Conservation (phyloP, 495 filamentous ascomycete genomes). For the Trichoderma asperelloides region DNA sequence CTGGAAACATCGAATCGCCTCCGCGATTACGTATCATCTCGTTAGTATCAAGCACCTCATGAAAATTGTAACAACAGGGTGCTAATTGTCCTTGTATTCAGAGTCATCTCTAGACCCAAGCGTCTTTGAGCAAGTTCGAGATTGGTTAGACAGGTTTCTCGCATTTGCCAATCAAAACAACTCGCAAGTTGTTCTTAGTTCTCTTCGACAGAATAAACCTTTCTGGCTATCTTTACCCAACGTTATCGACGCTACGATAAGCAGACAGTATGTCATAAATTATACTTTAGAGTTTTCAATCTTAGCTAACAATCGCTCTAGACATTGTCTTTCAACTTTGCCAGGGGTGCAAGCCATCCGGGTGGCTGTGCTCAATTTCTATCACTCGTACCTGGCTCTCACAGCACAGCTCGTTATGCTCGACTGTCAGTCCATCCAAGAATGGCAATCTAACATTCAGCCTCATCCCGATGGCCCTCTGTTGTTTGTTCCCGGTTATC, state of each 20-base stretch:
- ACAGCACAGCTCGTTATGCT: slow-evolving; percentile 24
- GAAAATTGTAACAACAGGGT: slow-evolving; percentile 8
- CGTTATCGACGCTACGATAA: slow-evolving; percentile 18
- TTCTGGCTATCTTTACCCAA: slow-evolving; percentile 28
- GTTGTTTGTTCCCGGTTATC: slow-evolving; percentile 22
- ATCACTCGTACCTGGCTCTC: slow-evolving; percentile 20
- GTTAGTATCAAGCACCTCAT: slow-evolving; percentile 19
- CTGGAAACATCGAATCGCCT: slow-evolving; percentile 29
- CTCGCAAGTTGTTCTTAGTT: slow-evolving; percentile 20
- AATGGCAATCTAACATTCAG: background rate
- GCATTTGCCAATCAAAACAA: slow-evolving; percentile 18
- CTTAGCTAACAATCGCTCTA: too few species aligned
- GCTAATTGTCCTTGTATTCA: slow-evolving; percentile 14
- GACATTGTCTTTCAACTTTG: background rate
- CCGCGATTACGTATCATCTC: slow-evolving; percentile 28
- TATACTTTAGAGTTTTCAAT: too few species aligned
- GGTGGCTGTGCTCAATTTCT: slow-evolving; percentile 22
- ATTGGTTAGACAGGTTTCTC: slow-evolving; percentile 38
- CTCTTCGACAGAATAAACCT: slow-evolving; percentile 27
- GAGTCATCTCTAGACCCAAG: slow-evolving; percentile 30
- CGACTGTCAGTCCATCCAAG: slow-evolving; percentile 16
- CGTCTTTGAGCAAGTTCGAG: slow-evolving; percentile 26
- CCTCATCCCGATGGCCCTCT: slow-evolving; percentile 16
- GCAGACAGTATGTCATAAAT: slow-evolving; percentile 16
- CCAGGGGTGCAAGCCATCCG: slow-evolving; percentile 11